Base-by-base conservation (phyloP, 345 rosid genomes). In the Cochlearia excelsa region DNA sequence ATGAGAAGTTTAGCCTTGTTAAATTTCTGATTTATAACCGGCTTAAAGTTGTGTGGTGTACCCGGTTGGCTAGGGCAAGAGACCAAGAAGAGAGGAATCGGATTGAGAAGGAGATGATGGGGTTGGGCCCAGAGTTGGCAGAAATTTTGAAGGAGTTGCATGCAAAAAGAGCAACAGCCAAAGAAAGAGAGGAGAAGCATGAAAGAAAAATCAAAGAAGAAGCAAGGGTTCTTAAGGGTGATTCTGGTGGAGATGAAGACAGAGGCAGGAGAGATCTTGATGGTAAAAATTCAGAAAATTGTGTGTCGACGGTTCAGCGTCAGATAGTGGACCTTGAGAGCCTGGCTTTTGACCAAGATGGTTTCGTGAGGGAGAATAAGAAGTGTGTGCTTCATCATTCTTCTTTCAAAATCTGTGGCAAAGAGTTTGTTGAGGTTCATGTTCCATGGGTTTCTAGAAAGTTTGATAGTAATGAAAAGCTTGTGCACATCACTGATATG, bases 201-300 rank as follows among this genome's bases (percentile, higher is more conserved):
- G 90, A 86, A 74, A 92, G 83, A 77, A 81, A 86, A 67, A 86
- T 92, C 46, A 80, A 81, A 67, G 95, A 92, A 74, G 98, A 88
- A 83, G 96, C 98, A 16, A 79, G 82, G 4, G 70, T 84, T 42
- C 70, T 86, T 41, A 84, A 80, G 78, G 93, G 83, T 52, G 90
- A 77, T 57, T 78, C 73, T 63, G 77, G 65, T 61, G 89, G 81
- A 40, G 91, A 72, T 65, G 80, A 73, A 34, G 80, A 77, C 31
- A 70, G 77, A 55, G 86, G 76, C 23, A 69, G 80, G 70, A 75
- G 76, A 58, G 88, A 77, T 2, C 31, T 68, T 61, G 75, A 70
- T 57, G 89, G 81, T 57, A 77, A 83, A 73, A 92, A 84, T 70
- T 44, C 66, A 0, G 92, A 84, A 29, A 74, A 84, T 73, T 78